phyloP scores from a whole-genome alignment of 192 early-diverging fungal genomes.

The Backusella mclennaniae region DNA sequence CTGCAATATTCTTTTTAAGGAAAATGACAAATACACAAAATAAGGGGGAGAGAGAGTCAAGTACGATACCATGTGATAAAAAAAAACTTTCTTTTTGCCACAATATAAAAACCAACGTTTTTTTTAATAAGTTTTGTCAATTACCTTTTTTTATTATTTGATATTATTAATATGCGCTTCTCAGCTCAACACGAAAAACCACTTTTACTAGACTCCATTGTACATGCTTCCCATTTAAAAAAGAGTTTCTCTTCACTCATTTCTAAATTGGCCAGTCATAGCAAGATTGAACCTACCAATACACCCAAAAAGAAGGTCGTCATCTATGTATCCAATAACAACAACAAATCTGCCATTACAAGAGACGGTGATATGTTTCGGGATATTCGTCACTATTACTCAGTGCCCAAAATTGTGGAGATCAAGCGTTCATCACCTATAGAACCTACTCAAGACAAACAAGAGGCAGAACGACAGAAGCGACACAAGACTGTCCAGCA shows the following conservation, averaged over 20 bases:
- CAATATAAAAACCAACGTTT: background rate
- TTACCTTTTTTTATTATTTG: background rate
- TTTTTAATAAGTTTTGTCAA: slow-evolving; percentile 4
- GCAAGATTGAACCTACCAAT: background rate
- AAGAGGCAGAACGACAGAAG: slow-evolving; percentile 1
- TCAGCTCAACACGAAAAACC: slow-evolving; percentile 4
- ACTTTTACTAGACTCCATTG: slow-evolving; percentile 4
- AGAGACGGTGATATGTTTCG: background rate
- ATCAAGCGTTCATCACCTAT: background rate
- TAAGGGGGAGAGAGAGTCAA: background rate
- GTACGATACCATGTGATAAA: background rate
- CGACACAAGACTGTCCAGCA: slow-evolving; percentile 6
- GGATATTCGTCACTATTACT: slow-evolving; percentile 5
- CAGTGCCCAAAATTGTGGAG: background rate
- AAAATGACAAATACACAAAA: background rate
- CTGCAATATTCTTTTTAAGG: background rate
- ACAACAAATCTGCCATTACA: background rate
- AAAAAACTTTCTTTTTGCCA: background rate
- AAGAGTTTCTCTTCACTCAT: slow-evolving; percentile 1
- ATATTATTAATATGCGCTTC: slow-evolving; percentile 4
- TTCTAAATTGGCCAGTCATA: background rate
- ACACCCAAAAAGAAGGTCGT: background rate
- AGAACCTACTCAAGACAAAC: background rate
- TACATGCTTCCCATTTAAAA: background rate
- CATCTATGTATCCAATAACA: background rate